Evolutionary conservation across 257 asterid genomes (phyloP).

Genomic region (Salvia splendens): DNA sequence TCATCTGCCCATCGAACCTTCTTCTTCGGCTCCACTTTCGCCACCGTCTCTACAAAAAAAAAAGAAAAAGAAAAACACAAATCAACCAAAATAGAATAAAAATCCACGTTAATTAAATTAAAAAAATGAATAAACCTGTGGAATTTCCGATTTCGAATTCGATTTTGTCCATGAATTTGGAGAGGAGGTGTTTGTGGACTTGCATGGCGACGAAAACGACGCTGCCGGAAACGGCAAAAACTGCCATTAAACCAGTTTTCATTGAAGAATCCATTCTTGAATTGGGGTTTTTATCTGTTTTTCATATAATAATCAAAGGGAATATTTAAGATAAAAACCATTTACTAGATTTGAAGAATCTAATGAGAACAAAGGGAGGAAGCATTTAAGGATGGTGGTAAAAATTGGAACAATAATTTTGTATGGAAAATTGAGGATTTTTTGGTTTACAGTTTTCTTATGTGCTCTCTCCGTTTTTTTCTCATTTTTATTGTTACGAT

Average conservation of each 20-base stretch:
- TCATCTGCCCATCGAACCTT: constrained; percentile 60
- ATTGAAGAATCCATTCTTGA: constrained; percentile 55
- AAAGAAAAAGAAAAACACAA: neutral
- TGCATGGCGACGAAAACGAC: constrained; percentile 79
- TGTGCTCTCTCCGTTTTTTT: neutral
- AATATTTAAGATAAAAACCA: constrained; percentile 33
- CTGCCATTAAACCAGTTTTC: constrained; percentile 69
- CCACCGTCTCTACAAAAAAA: constrained; percentile 25
- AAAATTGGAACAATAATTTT: neutral
- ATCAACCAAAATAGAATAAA: neutral
- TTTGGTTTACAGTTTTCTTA: neutral
- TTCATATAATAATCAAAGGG: neutral
- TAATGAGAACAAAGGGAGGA: constrained; percentile 31
- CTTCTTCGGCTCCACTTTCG: constrained; percentile 49
- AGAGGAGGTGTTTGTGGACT: constrained; percentile 76
- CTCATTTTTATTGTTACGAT: constrained; percentile 10
- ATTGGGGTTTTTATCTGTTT: constrained; percentile 7
- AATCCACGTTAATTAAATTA: no score
- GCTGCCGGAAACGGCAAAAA: constrained; percentile 87
- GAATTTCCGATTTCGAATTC: constrained; percentile 55
- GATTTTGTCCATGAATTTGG: constrained; percentile 76
- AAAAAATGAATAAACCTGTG: constrained; percentile 25
- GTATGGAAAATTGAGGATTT: constrained; percentile 11
- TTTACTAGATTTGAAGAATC: constrained; percentile 38
- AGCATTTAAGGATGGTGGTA: constrained; percentile 28